Conservation (phyloP, 495 filamentous ascomycete species). For the Penicillium daleae region DNA sequence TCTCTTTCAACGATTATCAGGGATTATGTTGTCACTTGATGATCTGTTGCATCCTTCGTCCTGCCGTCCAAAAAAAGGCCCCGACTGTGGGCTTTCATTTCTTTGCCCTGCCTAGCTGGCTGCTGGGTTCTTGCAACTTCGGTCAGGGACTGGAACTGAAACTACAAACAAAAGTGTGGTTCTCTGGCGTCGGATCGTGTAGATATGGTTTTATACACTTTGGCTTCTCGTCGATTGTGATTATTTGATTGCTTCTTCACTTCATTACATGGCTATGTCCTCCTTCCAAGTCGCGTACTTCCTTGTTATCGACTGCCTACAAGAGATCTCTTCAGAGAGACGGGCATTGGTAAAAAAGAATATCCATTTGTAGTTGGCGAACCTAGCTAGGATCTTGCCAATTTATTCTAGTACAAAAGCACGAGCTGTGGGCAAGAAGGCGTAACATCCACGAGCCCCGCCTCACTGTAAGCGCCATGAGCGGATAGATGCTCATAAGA, state of each 20-base stretch:
- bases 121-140: slow-evolving; percentile 5
- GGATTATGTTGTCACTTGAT: neutral
- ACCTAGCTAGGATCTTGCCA: slow-evolving; percentile 15
- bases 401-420: slow-evolving; percentile 31
- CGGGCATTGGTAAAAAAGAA: slow-evolving; percentile 2
- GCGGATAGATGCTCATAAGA: slow-evolving; percentile 17
- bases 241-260: slow-evolving; percentile 11
- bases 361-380: slow-evolving; percentile 20
- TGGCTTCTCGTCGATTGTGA: slow-evolving; percentile 17
- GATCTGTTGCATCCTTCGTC: neutral
- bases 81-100: slow-evolving; percentile 1
- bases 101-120: slow-evolving; percentile 13
- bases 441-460: slow-evolving; percentile 15
- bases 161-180: slow-evolving; percentile 33
- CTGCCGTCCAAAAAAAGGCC: neutral
- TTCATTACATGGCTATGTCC: slow-evolving; percentile 8
- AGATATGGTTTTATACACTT: slow-evolving; percentile 43
- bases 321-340: neutral
- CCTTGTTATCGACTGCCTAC: neutral
- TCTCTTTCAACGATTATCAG: neutral
- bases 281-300: neutral
- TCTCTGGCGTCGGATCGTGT: slow-evolving; percentile 38
- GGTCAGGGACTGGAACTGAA: slow-evolving; percentile 25
- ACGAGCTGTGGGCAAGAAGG: slow-evolving; percentile 7
- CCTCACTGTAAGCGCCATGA: slow-evolving; percentile 25